phyloP scores from a whole-genome alignment of 2,329 filamentous ascomycete species.

The Fusarium coffeatum region DNA sequence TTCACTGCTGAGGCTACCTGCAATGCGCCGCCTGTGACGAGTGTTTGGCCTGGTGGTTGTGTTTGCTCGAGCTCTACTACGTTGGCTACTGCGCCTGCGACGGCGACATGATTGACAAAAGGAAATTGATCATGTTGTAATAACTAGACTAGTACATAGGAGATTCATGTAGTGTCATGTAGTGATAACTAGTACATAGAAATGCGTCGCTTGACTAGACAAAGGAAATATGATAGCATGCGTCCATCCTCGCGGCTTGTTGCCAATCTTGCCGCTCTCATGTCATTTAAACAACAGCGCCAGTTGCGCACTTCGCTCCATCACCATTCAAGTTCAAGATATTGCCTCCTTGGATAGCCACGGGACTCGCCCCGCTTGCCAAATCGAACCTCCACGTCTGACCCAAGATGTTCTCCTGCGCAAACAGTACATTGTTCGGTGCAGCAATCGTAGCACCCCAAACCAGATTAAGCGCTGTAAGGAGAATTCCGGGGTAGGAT shows the following conservation, averaged over 20 bases:
- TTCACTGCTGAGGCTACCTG: conserved; percentile 59
- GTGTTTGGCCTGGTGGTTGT: conserved; percentile 55
- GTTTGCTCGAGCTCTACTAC: conserved; percentile 52
- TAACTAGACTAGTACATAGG: conserved; percentile 21
- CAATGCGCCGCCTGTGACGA: conserved; percentile 57
- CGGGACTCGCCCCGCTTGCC: background rate
- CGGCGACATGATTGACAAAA: conserved; percentile 20
- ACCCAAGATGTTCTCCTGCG: conserved; percentile 14
- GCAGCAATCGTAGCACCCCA: conserved; percentile 23
- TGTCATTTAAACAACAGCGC: background rate
- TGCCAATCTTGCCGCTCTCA: conserved; percentile 34
- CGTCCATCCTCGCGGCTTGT: conserved; percentile 14
- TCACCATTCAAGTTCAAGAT: conserved; percentile 24
- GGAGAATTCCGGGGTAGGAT: background rate
- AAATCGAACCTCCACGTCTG: conserved; percentile 27
- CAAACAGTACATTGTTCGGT: background rate
- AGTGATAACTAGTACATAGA: conserved; percentile 29
- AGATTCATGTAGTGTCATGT: background rate
- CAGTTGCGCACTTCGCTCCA: conserved; percentile 28
- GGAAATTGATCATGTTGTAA: conserved; percentile 18
- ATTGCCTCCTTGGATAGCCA: background rate
- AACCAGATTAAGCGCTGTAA: conserved; percentile 8
- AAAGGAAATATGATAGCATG: conserved; percentile 25
- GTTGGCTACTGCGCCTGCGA: conserved; percentile 33
- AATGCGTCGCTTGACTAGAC: conserved; percentile 14